A percentile compares a stretch with the other conserved stretches of the same genome.
These are phyloP conservation scores for Xylariaceae sp. DNA, from an alignment of 2,329 filamentous ascomycete species.

Conservation along the genomic window DNA sequence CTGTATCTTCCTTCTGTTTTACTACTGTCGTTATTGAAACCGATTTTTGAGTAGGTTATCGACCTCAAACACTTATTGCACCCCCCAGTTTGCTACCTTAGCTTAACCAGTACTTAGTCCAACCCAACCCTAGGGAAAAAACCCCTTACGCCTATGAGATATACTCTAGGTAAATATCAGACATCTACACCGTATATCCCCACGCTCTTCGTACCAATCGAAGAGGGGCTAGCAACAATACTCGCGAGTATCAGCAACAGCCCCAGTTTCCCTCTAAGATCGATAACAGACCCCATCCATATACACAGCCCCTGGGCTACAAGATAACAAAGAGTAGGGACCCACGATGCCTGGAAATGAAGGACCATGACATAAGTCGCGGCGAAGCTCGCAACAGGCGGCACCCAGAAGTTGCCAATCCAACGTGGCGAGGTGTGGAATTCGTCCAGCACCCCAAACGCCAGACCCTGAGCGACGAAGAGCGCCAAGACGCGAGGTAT, in stretches of 20 bases:
- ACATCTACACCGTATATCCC: too few species aligned
- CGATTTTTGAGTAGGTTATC: too few species aligned
- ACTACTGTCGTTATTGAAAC: too few species aligned
- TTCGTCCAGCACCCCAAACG: neutral
- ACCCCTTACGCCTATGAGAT: too few species aligned
- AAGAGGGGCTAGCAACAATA: neutral
- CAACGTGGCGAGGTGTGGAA: neutral
- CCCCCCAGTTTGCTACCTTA: too few species aligned
- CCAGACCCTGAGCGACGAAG: neutral
- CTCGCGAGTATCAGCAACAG: neutral
- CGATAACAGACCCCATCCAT: neutral
- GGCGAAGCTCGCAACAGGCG: constrained; percentile 1
- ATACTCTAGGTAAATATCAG: too few species aligned
- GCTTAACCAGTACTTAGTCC: too few species aligned
- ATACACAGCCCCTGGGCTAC: constrained; percentile 1
- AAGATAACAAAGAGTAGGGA: neutral
- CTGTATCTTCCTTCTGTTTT: too few species aligned
- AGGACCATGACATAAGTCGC: constrained; percentile 5
- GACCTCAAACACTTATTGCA: too few species aligned
- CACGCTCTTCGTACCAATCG: neutral
- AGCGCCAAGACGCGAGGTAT: neutral
- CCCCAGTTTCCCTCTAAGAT: neutral
- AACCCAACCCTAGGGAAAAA: too few species aligned
- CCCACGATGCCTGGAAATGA: neutral
- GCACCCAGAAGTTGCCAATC: neutral